Conservation (phyloP, 257 asterid species). For the Plantago elongata region DNA sequence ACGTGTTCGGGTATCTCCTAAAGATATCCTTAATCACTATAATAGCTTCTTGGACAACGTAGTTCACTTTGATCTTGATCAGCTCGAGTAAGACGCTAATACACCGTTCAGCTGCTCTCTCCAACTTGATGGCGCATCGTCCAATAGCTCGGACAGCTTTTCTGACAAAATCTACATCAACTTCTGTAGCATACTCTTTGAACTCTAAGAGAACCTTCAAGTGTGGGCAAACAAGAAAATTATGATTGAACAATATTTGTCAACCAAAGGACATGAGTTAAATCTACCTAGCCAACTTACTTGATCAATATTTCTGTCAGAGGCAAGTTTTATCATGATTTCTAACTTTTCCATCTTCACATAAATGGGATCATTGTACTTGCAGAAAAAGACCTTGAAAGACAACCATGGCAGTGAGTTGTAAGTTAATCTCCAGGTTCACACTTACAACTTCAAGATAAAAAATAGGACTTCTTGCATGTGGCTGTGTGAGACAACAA, state of each 20-base stretch:
- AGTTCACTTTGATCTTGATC: constrained; percentile 97
- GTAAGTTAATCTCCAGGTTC: neutral
- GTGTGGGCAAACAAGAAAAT: constrained; percentile 17
- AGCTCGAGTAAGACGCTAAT: constrained; percentile 97
- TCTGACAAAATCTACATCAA: constrained; percentile 96
- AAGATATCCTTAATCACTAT: constrained; percentile 97
- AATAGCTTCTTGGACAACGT: constrained; percentile 99
- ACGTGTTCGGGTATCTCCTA: constrained; percentile 99
- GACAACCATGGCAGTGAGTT: neutral
- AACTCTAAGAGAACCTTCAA: constrained; percentile 86
- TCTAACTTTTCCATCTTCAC: constrained; percentile 99
- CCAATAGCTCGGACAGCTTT: constrained; percentile 99
- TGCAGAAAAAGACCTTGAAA: constrained; percentile 63
- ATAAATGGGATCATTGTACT: constrained; percentile 96
- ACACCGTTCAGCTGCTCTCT: constrained; percentile 99
- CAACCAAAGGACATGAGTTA: neutral
- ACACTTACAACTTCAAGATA: neutral
- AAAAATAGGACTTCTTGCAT: neutral
- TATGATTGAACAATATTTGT: constrained; percentile 16
- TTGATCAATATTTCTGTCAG: constrained; percentile 95
- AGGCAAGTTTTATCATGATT: constrained; percentile 99
- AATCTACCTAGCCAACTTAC: constrained; percentile 38
- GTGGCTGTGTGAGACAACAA: neutral
- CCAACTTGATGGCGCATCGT: constrained; percentile 97
- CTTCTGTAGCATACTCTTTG: constrained; percentile 99